These are phyloP conservation scores for Colletotrichum navitas DNA, from an alignment of 2,329 filamentous ascomycete species.

Conservation along the genomic window DNA sequence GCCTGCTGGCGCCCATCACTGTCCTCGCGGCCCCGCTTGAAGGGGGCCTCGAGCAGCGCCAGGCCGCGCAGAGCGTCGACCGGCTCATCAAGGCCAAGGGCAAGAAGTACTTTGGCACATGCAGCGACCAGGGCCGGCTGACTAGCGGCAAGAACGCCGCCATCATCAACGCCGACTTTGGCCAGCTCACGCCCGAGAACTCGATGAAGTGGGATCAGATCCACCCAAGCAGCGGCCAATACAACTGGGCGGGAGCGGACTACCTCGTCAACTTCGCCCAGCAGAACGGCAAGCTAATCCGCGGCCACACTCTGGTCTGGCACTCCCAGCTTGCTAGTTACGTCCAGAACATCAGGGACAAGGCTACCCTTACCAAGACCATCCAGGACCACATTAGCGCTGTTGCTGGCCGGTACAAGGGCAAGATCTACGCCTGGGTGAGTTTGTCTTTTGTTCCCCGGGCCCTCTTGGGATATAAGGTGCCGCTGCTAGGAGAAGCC, in stretches of 20 bases:
- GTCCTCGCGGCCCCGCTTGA: slow-evolving; percentile 51
- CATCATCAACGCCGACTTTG: slow-evolving; percentile 72
- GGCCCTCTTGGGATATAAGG: too few species aligned
- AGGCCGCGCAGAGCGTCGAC: slow-evolving; percentile 64
- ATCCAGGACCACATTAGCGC: slow-evolving; percentile 71
- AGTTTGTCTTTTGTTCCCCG: slow-evolving; percentile 19
- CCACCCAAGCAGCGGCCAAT: slow-evolving; percentile 62
- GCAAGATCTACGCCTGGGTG: slow-evolving; percentile 71
- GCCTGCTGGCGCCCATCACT: slow-evolving; percentile 54
- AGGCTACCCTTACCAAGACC: slow-evolving; percentile 63
- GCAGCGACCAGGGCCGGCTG: slow-evolving; percentile 67
- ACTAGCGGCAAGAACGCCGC: slow-evolving; percentile 62
- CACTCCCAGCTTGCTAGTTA: slow-evolving; percentile 70
- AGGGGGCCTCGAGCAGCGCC: slow-evolving; percentile 49
- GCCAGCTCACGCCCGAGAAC: slow-evolving; percentile 76
- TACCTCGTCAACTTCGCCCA: slow-evolving; percentile 70
- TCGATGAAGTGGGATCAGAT: slow-evolving; percentile 77
- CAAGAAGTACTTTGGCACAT: slow-evolving; percentile 74
- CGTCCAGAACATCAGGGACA: slow-evolving; percentile 69
- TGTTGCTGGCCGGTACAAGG: slow-evolving; percentile 70
- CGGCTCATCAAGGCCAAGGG: slow-evolving; percentile 70
- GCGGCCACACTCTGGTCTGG: slow-evolving; percentile 77
- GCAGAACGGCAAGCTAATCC: slow-evolving; percentile 68
- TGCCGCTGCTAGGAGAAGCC: neutral
- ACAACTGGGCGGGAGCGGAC: slow-evolving; percentile 70